A percentile compares a stretch with the other conserved stretches of the same genome.
phyloP scores from a whole-genome alignment of 331 rosid species.

The Pyrus hybrid region DNA sequence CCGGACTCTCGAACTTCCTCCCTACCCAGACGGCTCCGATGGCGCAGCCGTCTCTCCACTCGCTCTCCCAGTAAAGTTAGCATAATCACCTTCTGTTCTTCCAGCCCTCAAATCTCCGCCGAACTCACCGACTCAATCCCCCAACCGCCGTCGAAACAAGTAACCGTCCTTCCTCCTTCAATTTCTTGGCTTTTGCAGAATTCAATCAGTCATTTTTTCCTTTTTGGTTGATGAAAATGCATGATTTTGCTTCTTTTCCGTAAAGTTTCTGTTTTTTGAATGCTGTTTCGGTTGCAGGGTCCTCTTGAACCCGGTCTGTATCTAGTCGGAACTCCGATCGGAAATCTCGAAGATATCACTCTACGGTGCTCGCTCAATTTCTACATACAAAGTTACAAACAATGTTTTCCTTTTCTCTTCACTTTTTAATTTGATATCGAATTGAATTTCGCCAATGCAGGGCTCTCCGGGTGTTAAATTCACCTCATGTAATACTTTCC shows the following conservation, averaged over 20 bases:
- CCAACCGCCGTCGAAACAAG: conserved; percentile 40
- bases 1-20: neutral
- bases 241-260: no score
- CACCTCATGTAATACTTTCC: conserved; percentile 76
- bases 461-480: conserved; percentile 68
- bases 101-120: conserved; percentile 16
- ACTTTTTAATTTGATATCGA: neutral
- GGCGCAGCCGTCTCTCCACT: conserved; percentile 5
- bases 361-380: conserved; percentile 39
- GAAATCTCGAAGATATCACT: conserved; percentile 76
- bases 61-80: conserved; percentile 7
- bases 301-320: conserved; percentile 68
- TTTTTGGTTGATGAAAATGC: no score
- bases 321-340: conserved; percentile 88
- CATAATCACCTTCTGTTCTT: conserved; percentile 32
- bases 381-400: neutral
- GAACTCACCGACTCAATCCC: conserved; percentile 19
- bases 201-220: neutral
- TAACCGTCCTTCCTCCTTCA: conserved; percentile 6
- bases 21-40: neutral
- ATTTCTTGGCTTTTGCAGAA: neutral
- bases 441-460: conserved; percentile 24
- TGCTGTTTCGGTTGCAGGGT: conserved; percentile 23
- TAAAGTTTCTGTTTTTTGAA: neutral
- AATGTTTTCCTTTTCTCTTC: neutral